These are phyloP conservation scores for Coccomyxa sp. DNA, from an alignment of 139 green algal species.

Conservation along the genomic window DNA sequence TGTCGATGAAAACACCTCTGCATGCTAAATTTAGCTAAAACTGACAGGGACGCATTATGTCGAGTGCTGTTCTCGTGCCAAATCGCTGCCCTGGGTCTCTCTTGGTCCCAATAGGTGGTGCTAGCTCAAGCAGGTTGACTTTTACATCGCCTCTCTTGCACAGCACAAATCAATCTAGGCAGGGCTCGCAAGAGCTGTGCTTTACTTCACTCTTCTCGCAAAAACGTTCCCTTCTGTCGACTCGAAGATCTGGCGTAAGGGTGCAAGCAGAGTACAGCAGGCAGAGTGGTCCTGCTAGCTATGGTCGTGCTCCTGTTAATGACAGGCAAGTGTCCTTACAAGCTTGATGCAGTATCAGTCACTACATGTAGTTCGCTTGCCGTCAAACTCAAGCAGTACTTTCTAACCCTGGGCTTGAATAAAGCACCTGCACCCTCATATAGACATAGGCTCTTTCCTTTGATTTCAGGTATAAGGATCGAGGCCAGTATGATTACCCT, in stretches of 20 bases:
- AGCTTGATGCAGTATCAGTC: neutral
- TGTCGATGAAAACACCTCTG: no score
- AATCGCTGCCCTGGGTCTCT: neutral
- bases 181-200: neutral
- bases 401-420: neutral
- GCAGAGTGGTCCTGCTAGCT: neutral
- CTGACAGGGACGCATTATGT: no score
- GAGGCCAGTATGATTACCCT: conserved; percentile 10
- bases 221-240: neutral
- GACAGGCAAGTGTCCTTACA: neutral
- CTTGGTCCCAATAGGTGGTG: neutral
- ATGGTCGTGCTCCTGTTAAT: neutral
- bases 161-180: neutral
- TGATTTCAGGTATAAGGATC: neutral
- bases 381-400: neutral
- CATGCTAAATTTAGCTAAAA: no score
- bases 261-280: neutral
- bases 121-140: neutral
- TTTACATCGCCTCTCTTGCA: no score
- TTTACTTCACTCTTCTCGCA: neutral
- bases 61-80: neutral
- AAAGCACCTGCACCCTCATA: neutral
- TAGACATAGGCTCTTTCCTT: neutral
- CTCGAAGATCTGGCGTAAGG: neutral
- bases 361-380: no score